Base-by-base conservation (phyloP, 306 rosid genomes). In the Cicer cuneatum region DNA sequence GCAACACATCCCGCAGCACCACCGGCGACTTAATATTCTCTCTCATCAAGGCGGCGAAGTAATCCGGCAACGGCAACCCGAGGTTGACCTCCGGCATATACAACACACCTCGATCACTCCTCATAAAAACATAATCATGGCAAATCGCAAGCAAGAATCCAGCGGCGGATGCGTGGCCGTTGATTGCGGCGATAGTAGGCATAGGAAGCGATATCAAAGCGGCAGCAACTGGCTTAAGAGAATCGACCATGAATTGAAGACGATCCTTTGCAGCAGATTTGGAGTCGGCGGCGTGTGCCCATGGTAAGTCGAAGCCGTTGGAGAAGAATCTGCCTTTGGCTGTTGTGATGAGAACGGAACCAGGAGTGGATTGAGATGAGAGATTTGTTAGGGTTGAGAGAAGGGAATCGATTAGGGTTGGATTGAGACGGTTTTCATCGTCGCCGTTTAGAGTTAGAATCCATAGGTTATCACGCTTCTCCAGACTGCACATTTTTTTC, bases 71-170 rank as follows among this genome's bases (percentile, higher is more conserved):
- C 10, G 89, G 79, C 40, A 92, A 58, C 6, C 70, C 90, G 0
- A 89, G 10, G 45, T 92, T 77, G 47, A 92, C 81, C 87, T 92
- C 96, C 71, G 89, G 87, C 92, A 90, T 89, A 84, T 84, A 89
- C 52, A 92, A 77, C 48, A 92, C 93, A 0, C 90, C 96, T 45
- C 74, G 42, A 15, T 88, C 92, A 24, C 79, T 41, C 59, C 92
- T 79, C 97, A 90, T 87, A 1, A 86, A 13, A 60, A 92, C 8
- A 78, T 90, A 87, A 56, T 90, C 97, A 74, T 92, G 96, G 69
- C 89, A 2, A 8, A 84, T 66, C 8, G 96, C 92, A 0, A 90
- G 54, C 0, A 85, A 0, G 78, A 92, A 68, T 0, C 97, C 93
- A 0, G 88, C 92, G 21, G 66, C 12, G 8, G 76, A 79, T 81